Evolutionary conservation across 1,284 basidiomycete genomes (phyloP).

Genomic region (Thecaphora frezii): DNA sequence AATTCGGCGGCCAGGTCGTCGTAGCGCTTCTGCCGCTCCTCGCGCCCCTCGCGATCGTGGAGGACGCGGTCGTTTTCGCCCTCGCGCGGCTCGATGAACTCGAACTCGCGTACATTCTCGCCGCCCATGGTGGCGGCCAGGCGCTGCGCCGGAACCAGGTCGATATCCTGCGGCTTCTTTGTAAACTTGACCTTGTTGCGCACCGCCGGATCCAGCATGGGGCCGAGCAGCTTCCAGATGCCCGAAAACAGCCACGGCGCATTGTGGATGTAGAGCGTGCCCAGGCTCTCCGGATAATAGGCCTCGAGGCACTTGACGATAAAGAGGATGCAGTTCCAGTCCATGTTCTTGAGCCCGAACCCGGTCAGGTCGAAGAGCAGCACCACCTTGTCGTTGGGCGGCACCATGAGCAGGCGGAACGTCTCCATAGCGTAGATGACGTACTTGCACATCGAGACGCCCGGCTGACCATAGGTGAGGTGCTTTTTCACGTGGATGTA

Average conservation of each 20-base stretch:
- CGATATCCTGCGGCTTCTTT: slow-evolving; percentile 50
- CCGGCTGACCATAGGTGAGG: slow-evolving; percentile 50
- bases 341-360: slow-evolving; percentile 52
- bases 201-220: slow-evolving; percentile 56
- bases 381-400: slow-evolving; percentile 58
- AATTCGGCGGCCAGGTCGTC: slow-evolving; percentile 52
- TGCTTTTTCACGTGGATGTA: slow-evolving; percentile 55
- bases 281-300: slow-evolving; percentile 60
- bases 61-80: slow-evolving; percentile 57
- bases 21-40: slow-evolving; percentile 47
- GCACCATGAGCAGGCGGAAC: slow-evolving; percentile 55
- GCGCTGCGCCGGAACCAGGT: slow-evolving; percentile 45
- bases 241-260: slow-evolving; percentile 61
- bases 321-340: slow-evolving; percentile 51
- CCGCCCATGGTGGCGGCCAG: slow-evolving; percentile 41
- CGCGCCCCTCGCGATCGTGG: slow-evolving; percentile 49
- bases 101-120: slow-evolving; percentile 28
- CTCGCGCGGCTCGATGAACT: slow-evolving; percentile 37
- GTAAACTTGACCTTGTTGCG: slow-evolving; percentile 56
- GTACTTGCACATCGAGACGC: slow-evolving; percentile 59
- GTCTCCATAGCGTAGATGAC: slow-evolving; percentile 58
- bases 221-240: slow-evolving; percentile 56
- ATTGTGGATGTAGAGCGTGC: slow-evolving; percentile 58
- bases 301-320: slow-evolving; percentile 57
- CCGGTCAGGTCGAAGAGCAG: slow-evolving; percentile 59